phyloP scores from a whole-genome alignment of 306 rosid genomes.

The Trichosanthes cucumerina region DNA sequence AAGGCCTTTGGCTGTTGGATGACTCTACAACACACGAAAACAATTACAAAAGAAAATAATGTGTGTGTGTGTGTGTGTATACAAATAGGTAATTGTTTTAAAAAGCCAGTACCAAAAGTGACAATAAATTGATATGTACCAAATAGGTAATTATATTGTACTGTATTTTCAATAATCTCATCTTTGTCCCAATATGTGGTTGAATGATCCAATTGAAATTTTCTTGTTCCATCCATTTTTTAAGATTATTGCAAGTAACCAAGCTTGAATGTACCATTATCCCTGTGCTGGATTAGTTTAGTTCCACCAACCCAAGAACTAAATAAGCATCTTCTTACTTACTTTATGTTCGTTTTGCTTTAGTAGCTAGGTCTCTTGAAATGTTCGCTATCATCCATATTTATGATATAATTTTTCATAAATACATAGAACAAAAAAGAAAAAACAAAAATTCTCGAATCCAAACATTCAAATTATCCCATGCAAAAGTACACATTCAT shows the following conservation, averaged over 20 bases:
- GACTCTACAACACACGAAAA: background rate
- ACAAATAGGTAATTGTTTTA: no score
- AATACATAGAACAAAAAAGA: no score
- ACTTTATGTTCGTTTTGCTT: background rate
- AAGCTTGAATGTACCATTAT: background rate
- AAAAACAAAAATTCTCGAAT: no score
- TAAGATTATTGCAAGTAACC: background rate
- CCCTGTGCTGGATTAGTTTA: background rate
- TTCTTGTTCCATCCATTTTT: background rate
- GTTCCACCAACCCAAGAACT: background rate
- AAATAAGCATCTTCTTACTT: background rate
- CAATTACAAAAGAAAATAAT: no score
- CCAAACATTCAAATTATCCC: no score
- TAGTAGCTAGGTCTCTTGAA: background rate
- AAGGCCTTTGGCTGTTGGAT: background rate
- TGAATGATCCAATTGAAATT: no score
- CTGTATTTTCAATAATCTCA: background rate
- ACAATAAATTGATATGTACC: background rate
- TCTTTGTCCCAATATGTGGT: no score
- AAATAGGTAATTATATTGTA: no score
- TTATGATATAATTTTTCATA: no score
- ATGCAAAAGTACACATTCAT: no score
- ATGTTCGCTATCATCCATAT: background rate
- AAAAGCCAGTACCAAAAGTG: background rate
- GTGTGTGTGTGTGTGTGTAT: no score